A percentile compares a stretch with the other conserved stretches of the same genome.
These are phyloP conservation scores for Sanghuangporus weigelae DNA, from an alignment of 1,284 basidiomycete genomes.

Conservation along the genomic window DNA sequence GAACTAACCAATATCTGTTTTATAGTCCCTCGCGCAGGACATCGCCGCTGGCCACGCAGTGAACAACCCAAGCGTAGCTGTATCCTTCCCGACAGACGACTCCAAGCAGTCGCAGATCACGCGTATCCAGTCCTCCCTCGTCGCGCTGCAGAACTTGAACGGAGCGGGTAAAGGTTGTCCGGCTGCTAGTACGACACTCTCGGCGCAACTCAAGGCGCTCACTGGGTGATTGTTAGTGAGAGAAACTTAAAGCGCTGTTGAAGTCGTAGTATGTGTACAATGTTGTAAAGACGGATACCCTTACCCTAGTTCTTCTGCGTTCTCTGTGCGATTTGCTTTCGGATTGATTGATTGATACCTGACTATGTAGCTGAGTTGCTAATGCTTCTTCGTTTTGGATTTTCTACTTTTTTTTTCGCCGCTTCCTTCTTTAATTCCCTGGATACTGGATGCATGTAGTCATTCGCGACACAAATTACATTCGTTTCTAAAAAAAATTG, in stretches of 20 bases:
- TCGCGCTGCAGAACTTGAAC: slow-evolving; percentile 35
- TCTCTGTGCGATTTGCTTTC: too few species aligned
- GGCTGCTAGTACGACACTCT: slow-evolving; percentile 33
- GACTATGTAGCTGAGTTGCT: not conserved
- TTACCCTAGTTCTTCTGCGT: not conserved
- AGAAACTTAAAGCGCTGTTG: too few species aligned
- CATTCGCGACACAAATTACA: not conserved
- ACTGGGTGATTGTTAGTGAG: slow-evolving; percentile 13
- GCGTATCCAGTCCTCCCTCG: slow-evolving; percentile 22
- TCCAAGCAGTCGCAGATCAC: slow-evolving; percentile 18
- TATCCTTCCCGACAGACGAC: slow-evolving; percentile 24
- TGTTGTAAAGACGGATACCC: not conserved
- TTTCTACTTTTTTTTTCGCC: not conserved
- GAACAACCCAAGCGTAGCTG: slow-evolving; percentile 25
- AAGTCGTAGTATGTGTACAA: not conserved
- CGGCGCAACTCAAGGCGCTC: slow-evolving; percentile 30
- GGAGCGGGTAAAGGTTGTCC: slow-evolving; percentile 37
- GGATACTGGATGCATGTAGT: not conserved
- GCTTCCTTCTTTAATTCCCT: not conserved
- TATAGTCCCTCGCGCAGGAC: slow-evolving; percentile 21
- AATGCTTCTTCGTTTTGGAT: not conserved
- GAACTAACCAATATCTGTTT: too few species aligned
- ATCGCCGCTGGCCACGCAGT: slow-evolving; percentile 25
- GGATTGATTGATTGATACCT: not conserved
- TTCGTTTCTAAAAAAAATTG: not conserved